phyloP scores from a whole-genome alignment of 2,329 filamentous ascomycete species.

The Monosporascus sp. region DNA sequence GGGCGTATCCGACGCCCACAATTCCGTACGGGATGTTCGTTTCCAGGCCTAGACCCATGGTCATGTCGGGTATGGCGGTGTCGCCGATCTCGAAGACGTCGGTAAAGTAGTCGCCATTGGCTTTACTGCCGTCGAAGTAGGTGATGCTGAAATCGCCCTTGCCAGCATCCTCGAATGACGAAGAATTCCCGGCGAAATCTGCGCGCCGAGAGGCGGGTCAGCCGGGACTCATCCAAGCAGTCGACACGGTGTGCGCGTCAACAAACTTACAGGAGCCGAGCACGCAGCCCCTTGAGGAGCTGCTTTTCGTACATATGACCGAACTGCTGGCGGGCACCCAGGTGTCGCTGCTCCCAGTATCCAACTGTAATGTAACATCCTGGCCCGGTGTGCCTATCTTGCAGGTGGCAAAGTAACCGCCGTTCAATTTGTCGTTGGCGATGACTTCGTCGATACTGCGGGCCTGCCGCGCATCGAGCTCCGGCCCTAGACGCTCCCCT shows the following conservation, averaged over 20 bases:
- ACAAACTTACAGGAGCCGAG: constrained; percentile 41
- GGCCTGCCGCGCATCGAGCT: constrained; percentile 32
- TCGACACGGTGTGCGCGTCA: background rate
- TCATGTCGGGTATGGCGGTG: constrained; percentile 46
- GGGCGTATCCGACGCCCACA: constrained; percentile 55
- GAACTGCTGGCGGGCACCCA: constrained; percentile 47
- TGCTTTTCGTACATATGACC: constrained; percentile 31
- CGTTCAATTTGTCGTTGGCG: constrained; percentile 37
- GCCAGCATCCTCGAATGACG: constrained; percentile 39
- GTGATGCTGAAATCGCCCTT: constrained; percentile 48
- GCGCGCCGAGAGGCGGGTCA: constrained; percentile 4
- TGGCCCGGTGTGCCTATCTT: constrained; percentile 54
- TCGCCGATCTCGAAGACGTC: constrained; percentile 53
- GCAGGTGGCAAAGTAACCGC: constrained; percentile 54
- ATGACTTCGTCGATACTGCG: constrained; percentile 38
- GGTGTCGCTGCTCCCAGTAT: constrained; percentile 62
- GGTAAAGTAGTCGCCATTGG: constrained; percentile 53
- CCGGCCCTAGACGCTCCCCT: constrained; percentile 22
- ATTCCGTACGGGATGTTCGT: constrained; percentile 54
- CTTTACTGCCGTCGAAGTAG: constrained; percentile 56
- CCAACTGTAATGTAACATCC: constrained; percentile 52
- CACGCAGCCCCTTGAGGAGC: constrained; percentile 28
- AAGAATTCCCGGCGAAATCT: constrained; percentile 44
- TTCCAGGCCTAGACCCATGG: constrained; percentile 52
- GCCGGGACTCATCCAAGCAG: constrained; percentile 1